Base-by-base conservation (phyloP, 2,329 filamentous ascomycete species). In the Fonsecaea nubica region DNA sequence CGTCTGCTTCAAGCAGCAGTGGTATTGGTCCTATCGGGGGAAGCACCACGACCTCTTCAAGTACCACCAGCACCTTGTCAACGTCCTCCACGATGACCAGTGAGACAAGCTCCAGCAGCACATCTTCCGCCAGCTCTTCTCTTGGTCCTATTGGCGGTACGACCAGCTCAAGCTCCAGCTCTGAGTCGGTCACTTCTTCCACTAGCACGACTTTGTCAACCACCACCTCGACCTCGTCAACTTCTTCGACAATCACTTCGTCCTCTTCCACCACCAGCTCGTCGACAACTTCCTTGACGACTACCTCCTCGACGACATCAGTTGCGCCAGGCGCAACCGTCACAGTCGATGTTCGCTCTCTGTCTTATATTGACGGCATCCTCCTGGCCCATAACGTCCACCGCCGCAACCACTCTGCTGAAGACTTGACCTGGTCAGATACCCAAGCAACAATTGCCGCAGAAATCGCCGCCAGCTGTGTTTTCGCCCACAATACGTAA, bases 351-450 rank as follows among this genome's bases (percentile, higher is more conserved):
- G 62, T 67, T 32, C 18, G 62, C 48, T 32, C 50, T 42, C 7
- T 61, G 9, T 40, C 56, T 72, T 75, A 80, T 69, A 62, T 68
- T 21, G 59, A 64, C 30, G 56, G 53, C 25, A 72, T 80, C 40
- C 74, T 94, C 58, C 82, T 88, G 73, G 87, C 91, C 77, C 94
- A 98, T 88, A 97, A 97, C 81, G 73, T 90, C 61, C 92, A 95
- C 80, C 93, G 95, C 70, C 77, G 84, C 75, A 95, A 94, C 82
- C 92, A 97, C 85, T 90, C 89, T 32, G 88, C 87, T 48, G 75
- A 79, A 32, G 84, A 81, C 45, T 75, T 97, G 55, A 77, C 75
- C 54, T 98, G 91, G 90, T 85, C 89, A 73, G 74, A 80, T 6
- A 80, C 80, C 52, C 85, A 92, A 60, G 90, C 88, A 64, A 75